Conservation (phyloP, 345 rosid species). For the Anacardium occidentale region DNA sequence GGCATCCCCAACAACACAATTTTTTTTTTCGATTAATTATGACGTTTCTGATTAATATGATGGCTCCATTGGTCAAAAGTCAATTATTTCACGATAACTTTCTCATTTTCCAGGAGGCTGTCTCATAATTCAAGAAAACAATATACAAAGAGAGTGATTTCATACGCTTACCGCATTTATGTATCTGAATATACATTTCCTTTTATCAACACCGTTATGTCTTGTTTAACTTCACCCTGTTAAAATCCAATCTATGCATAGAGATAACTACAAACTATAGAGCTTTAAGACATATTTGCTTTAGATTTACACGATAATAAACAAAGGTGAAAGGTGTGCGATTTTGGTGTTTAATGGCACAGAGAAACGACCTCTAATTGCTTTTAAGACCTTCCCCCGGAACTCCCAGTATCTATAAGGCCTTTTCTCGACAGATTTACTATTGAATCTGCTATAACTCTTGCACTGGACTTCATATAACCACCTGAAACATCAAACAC, state of each 20-base stretch:
- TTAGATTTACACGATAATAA: neutral
- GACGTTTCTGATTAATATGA: no score
- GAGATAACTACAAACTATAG: no score
- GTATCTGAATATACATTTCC: neutral
- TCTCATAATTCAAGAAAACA: no score
- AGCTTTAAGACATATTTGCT: neutral
- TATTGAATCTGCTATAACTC: constrained; percentile 81
- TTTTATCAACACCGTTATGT: neutral
- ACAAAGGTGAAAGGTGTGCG: neutral
- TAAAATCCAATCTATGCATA: neutral
- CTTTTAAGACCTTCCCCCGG: neutral
- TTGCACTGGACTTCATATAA: constrained; percentile 91
- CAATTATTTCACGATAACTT: no score
- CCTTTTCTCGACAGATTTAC: constrained; percentile 60
- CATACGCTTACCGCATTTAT: neutral
- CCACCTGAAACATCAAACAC: constrained; percentile 62
- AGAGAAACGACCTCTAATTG: neutral
- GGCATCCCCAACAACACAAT: no score
- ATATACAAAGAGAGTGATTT: no score
- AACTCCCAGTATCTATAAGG: constrained; percentile 41
- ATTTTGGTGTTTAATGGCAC: neutral
- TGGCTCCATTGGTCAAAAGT: no score
- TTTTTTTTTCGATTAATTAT: no score
- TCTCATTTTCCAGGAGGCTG: no score
- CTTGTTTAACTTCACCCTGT: neutral